phyloP scores from a whole-genome alignment of 495 filamentous ascomycete species.

The Tuber borchii region DNA sequence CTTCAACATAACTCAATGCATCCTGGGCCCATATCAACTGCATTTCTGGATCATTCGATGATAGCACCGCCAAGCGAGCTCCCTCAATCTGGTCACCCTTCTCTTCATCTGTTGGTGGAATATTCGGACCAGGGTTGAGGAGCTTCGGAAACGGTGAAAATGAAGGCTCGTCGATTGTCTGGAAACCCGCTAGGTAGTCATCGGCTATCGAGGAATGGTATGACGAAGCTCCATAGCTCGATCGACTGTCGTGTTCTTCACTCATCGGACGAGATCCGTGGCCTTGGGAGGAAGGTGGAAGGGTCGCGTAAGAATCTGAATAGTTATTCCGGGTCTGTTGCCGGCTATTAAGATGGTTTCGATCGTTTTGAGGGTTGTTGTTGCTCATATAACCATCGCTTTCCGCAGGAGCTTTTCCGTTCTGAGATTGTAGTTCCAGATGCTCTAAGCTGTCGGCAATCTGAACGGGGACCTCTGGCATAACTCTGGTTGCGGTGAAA shows the following conservation, averaged over 20 bases:
- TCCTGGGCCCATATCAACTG: constrained; percentile 96
- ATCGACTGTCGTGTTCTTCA: constrained; percentile 43
- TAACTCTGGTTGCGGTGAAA: constrained; percentile 49
- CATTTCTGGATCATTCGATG: constrained; percentile 92
- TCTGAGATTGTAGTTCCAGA: constrained; percentile 70
- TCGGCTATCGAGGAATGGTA: constrained; percentile 43
- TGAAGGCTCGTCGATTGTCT: constrained; percentile 59
- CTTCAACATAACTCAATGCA: constrained; percentile 79
- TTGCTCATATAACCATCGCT: constrained; percentile 32
- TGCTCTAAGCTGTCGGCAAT: constrained; percentile 88
- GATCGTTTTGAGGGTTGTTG: constrained; percentile 45
- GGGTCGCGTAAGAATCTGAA: constrained; percentile 40
- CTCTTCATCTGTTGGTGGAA: constrained; percentile 90
- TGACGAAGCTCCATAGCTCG: constrained; percentile 35
- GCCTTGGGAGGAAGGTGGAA: constrained; percentile 36
- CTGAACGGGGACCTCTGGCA: constrained; percentile 64
- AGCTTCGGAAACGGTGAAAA: constrained; percentile 90
- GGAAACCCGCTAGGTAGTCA: constrained; percentile 48
- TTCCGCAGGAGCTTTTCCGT: constrained; percentile 8
- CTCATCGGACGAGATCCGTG: constrained; percentile 40
- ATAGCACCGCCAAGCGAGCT: constrained; percentile 73
- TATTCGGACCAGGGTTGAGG: constrained; percentile 71
- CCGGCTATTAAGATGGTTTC: constrained; percentile 28
- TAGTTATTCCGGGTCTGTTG: constrained; percentile 37
- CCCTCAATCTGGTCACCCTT: constrained; percentile 79